These are phyloP conservation scores for Penicillium coffeae DNA, from an alignment of 495 filamentous ascomycete genomes.

Conservation along the genomic window DNA sequence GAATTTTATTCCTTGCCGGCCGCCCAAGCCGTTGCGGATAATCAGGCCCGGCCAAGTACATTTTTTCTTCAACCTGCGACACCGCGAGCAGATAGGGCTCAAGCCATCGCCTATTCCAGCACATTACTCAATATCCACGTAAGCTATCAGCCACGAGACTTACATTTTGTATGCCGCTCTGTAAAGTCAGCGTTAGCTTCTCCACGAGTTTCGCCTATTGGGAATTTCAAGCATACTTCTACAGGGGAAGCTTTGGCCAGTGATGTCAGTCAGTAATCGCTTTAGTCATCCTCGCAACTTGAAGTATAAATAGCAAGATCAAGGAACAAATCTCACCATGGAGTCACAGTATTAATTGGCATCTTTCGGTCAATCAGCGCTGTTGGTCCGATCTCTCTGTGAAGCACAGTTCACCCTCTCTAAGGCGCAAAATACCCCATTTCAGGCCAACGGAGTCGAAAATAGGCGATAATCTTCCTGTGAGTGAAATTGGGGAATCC, in stretches of 20 bases:
- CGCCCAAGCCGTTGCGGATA: background rate
- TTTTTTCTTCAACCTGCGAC: background rate
- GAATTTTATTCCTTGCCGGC: background rate
- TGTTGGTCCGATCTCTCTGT: too few species aligned
- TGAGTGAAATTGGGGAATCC: too few species aligned
- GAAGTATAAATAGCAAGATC: too few species aligned
- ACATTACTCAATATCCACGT: background rate
- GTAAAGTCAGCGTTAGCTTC: background rate
- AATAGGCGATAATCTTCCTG: background rate
- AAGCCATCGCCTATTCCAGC: background rate
- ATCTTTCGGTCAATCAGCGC: background rate
- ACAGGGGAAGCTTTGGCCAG: too few species aligned
- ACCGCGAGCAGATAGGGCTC: background rate
- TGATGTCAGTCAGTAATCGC: too few species aligned
- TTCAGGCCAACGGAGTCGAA: background rate
- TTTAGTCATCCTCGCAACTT: too few species aligned
- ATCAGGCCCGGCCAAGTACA: background rate
- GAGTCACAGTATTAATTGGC: background rate
- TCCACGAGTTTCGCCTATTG: too few species aligned
- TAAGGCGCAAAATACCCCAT: too few species aligned
- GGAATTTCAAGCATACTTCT: too few species aligned
- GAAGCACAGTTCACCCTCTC: too few species aligned
- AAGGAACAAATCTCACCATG: too few species aligned
- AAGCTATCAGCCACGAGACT: too few species aligned
- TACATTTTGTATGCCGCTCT: conserved; percentile 3